Conservation (phyloP, 306 rosid species). For the Albizia julibrissin region DNA sequence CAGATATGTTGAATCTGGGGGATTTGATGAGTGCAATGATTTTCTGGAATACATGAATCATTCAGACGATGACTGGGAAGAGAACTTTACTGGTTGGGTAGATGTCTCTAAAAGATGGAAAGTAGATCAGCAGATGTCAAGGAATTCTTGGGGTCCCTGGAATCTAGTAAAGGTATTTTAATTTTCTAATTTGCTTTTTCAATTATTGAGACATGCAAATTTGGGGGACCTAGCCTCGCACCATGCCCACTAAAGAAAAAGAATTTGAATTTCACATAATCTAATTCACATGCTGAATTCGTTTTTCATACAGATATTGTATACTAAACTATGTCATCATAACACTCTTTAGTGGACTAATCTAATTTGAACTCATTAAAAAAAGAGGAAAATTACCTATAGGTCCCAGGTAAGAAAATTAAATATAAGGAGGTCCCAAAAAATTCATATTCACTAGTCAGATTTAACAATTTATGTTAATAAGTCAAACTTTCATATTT, state of each 20-base stretch:
- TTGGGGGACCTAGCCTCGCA: not conserved
- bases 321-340: not conserved
- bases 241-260: not conserved
- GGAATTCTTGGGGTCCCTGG: constrained; percentile 74
- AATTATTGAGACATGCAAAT: not conserved
- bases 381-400: not conserved
- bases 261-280: not conserved
- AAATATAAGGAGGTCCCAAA: not conserved
- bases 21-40: constrained; percentile 78
- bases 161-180: constrained; percentile 80
- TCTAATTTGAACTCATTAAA: constrained; percentile 4
- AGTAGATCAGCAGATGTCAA: constrained; percentile 51
- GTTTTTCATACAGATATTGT: not conserved
- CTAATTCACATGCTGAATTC: not conserved
- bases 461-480: not conserved
- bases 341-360: not conserved
- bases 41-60: constrained; percentile 73
- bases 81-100: constrained; percentile 70
- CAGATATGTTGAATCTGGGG: constrained; percentile 76
- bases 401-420: not conserved
- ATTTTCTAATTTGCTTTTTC: constrained; percentile 31
- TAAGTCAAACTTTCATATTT: not conserved
- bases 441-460: not conserved
- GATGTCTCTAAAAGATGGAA: constrained; percentile 68
- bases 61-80: constrained; percentile 62